phyloP scores from a whole-genome alignment of 345 rosid genomes.

The Moringa oleifera region DNA sequence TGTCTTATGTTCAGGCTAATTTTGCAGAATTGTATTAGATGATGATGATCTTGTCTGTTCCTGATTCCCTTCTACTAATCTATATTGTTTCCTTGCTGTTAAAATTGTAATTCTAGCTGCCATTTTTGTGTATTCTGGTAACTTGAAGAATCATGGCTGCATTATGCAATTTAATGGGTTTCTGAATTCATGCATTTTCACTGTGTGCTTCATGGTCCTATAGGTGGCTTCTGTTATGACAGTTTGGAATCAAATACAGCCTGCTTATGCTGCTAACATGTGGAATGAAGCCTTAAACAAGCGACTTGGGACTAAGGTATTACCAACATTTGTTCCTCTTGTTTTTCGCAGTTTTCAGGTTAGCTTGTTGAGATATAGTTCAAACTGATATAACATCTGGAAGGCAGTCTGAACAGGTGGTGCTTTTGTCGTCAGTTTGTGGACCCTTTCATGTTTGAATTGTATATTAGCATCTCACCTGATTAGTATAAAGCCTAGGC shows the following conservation, averaged over 20 bases:
- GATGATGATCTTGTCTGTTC: slow-evolving; percentile 5
- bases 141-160: neutral
- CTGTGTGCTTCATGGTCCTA: slow-evolving; percentile 11
- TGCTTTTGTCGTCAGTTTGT: neutral
- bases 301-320: slow-evolving; percentile 89
- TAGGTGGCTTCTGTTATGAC: slow-evolving; percentile 98
- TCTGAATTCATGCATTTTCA: slow-evolving; percentile 4
- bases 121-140: too few species aligned
- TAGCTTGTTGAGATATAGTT: neutral
- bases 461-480: too few species aligned
- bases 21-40: slow-evolving; percentile 2
- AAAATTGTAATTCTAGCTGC: too few species aligned
- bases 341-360: neutral
- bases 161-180: slow-evolving; percentile 1
- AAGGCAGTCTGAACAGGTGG: neutral
- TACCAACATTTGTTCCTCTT: neutral
- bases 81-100: neutral
- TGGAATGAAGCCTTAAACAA: slow-evolving; percentile 96
- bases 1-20: neutral
- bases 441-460: neutral
- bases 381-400: neutral
- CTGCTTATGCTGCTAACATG: slow-evolving; percentile 86
- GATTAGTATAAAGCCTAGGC: too few species aligned
- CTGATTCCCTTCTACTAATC: neutral
- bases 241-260: slow-evolving; percentile 88